Evolutionary conservation across 2,329 filamentous ascomycete species (phyloP).

Genomic region (Corinectria fuckeliana): DNA sequence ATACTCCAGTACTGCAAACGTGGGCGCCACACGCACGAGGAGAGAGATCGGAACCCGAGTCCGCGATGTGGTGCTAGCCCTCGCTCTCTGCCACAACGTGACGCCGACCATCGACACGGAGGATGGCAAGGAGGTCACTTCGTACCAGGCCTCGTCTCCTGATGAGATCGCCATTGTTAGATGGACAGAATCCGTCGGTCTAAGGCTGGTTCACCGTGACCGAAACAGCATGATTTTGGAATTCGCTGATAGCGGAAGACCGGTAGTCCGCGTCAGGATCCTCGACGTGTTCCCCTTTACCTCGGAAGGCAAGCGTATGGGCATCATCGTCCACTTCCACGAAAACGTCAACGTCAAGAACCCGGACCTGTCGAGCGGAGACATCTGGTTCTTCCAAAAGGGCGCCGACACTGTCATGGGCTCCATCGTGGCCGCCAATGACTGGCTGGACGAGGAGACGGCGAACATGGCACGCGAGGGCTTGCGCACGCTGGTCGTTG

Average conservation of each 20-base stretch:
- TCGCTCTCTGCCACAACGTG: slow-evolving; percentile 96
- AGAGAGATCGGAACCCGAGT: slow-evolving; percentile 94
- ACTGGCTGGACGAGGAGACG: slow-evolving; percentile 98
- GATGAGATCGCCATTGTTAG: slow-evolving; percentile 98
- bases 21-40: slow-evolving; percentile 78
- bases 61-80: slow-evolving; percentile 87
- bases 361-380: slow-evolving; percentile 63
- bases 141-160: slow-evolving; percentile 95
- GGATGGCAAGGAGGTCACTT: slow-evolving; percentile 76
- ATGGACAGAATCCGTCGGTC: slow-evolving; percentile 92
- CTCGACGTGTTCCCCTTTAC: slow-evolving; percentile 97
- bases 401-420: slow-evolving; percentile 98
- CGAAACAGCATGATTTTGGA: slow-evolving; percentile 84
- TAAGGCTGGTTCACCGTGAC: slow-evolving; percentile 85
- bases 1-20: slow-evolving; percentile 65
- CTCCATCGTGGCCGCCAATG: slow-evolving; percentile 92
- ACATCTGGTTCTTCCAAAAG: slow-evolving; percentile 99
- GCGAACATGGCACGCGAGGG: slow-evolving; percentile 99
- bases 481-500: slow-evolving; percentile 90
- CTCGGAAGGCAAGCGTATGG: slow-evolving; percentile 97
- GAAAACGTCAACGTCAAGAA: slow-evolving; percentile 58
- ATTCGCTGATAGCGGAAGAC: slow-evolving; percentile 73
- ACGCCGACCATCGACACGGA: slow-evolving; percentile 83
- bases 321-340: slow-evolving; percentile 89
- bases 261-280: slow-evolving; percentile 84